phyloP scores from a whole-genome alignment of 140 eudicot species.

The Senecio squalidus region DNA sequence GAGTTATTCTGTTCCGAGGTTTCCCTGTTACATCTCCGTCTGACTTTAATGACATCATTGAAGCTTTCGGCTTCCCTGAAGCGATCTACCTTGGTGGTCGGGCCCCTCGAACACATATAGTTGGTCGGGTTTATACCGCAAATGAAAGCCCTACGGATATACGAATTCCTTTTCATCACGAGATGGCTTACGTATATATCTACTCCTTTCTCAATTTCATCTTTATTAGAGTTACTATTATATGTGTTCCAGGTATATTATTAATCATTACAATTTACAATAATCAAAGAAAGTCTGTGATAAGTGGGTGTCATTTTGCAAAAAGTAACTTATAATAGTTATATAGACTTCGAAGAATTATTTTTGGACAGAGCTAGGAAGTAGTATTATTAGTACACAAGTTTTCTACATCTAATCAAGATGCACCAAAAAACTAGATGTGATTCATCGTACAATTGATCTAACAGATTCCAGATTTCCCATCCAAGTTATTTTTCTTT shows the following conservation, averaged over 20 bases:
- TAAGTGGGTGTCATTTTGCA: too few species aligned
- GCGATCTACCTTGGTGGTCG: constrained; percentile 77
- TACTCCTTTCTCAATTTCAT: neutral
- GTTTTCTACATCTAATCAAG: too few species aligned
- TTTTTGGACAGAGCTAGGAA: too few species aligned
- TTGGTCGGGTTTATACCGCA: constrained; percentile 27
- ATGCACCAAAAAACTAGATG: too few species aligned
- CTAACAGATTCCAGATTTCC: constrained; percentile 35
- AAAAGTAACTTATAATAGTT: too few species aligned
- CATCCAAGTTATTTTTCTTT: constrained; percentile 18
- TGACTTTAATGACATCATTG: constrained; percentile 62
- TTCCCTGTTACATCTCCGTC: constrained; percentile 43
- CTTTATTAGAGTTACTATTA: neutral
- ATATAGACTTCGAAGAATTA: too few species aligned
- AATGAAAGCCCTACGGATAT: constrained; percentile 78
- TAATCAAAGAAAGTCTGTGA: too few species aligned
- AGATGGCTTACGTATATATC: constrained; percentile 79
- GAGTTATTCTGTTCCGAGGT: constrained; percentile 73
- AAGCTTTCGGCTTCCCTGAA: constrained; percentile 78
- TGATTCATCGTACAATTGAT: too few species aligned
- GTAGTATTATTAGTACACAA: too few species aligned
- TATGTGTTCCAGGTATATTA: neutral
- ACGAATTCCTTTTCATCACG: constrained; percentile 78
- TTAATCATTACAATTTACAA: neutral
- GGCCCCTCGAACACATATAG: constrained; percentile 44